Base-by-base conservation (phyloP, 2,329 filamentous ascomycete genomes). In the Paecilomyces dactylethromorphus region DNA sequence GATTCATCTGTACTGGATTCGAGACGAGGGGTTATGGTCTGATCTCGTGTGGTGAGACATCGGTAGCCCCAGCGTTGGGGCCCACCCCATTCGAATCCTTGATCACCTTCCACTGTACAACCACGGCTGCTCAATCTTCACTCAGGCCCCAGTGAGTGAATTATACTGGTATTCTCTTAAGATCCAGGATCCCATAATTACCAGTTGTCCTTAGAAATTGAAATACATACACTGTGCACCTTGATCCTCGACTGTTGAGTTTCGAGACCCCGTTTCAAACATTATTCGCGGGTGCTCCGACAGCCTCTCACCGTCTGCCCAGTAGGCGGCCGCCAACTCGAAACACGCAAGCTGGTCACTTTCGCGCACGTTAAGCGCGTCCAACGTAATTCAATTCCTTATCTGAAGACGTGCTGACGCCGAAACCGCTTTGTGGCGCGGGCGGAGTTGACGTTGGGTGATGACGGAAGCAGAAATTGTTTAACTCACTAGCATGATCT, bases 391-490 rank as follows among this genome's bases (percentile, higher is more conserved):
- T 45, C n/a, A 15, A 7, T 45, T 45, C n/a, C 15, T 45, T n/a
- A n/a, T 26, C 24, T 26, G 26, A 29, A 29, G 4, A 5, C 24
- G 1, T 29, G 26, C 26, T 7, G 7, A 29, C 26, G 21, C n/a
- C 18, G 39, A 45, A 18, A 15, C 10, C 39, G 15, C n/a, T 8
- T 8, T 7, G 56, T 54, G 59, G 60, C 60, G 58, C 51, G 60
- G 64, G 65, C 68, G 26, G 26, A 29, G 63, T 65, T 62, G 50
- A 58, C 57, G 59, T 56, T 56, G 51, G 24, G 55, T 53, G 51
- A 60, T 21, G 55, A 60, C 55, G 26, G 51, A 57, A 51, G 49
- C 35, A 53, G 56, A 62, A 62, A 54, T 21, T 13, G 11, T 15
- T 52, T 4, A n/a, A n/a, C n/a, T n/a, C n/a, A n/a, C n/a, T n/a